Evolutionary conservation across 2,329 filamentous ascomycete genomes (phyloP).

Genomic region (Neopestalotiopsis sp.): DNA sequence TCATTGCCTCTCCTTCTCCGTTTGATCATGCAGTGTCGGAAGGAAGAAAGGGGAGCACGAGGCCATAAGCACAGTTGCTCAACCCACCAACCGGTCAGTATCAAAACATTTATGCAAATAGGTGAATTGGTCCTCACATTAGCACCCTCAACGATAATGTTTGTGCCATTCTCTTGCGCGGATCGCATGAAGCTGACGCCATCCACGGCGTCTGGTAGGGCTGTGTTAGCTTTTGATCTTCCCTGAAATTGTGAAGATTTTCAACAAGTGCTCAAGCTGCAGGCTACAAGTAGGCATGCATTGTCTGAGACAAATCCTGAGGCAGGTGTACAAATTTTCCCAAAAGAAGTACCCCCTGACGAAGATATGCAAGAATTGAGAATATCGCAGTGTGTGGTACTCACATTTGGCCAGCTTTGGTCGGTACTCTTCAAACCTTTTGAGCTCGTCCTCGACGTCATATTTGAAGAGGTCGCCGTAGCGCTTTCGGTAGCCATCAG

Average conservation of each 20-base stretch:
- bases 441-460: constrained; percentile 73
- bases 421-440: constrained; percentile 60
- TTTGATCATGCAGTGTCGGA: background rate
- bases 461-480: constrained; percentile 62
- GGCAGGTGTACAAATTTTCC: too few species aligned
- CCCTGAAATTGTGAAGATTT: too few species aligned
- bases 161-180: constrained; percentile 56
- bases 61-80: constrained; percentile 3
- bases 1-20: background rate
- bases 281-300: too few species aligned
- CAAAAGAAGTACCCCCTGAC: too few species aligned
- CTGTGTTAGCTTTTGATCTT: too few species aligned
- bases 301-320: too few species aligned
- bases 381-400: too few species aligned
- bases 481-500: constrained; percentile 64
- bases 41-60: background rate
- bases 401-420: constrained; percentile 59
- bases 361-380: too few species aligned
- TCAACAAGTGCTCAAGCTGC: too few species aligned
- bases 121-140: background rate
- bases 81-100: background rate
- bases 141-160: constrained; percentile 63
- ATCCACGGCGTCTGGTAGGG: constrained; percentile 56
- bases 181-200: constrained; percentile 66
- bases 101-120: background rate